Evolutionary conservation across 148 eudicot species (phyloP).

Genomic region (Camellia granthamiana): DNA sequence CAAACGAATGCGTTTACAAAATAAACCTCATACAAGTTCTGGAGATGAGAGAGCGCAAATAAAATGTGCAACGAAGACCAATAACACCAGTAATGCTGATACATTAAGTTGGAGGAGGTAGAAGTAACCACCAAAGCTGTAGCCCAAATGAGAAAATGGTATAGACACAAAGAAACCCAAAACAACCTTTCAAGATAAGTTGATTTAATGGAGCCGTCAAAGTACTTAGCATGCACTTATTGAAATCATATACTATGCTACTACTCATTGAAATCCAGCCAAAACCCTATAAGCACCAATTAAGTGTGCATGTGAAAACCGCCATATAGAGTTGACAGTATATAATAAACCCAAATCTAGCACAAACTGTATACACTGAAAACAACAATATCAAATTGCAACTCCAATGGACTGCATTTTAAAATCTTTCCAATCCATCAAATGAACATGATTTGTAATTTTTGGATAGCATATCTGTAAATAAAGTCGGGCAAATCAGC

Average conservation of each 20-base stretch:
- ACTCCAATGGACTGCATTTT: background rate
- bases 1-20: background rate
- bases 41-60: background rate
- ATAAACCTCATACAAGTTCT: background rate
- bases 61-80: background rate
- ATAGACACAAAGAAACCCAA: background rate
- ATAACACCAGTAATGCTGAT: background rate
- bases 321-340: background rate
- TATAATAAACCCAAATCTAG: background rate
- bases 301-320: background rate
- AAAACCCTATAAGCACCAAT: background rate
- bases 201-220: background rate
- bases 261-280: background rate
- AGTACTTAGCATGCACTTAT: background rate
- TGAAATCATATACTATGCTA: background rate
- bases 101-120: background rate
- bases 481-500: background rate
- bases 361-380: background rate
- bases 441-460: background rate
- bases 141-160: slow-evolving; percentile 1
- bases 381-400: background rate
- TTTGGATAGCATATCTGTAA: slow-evolving; percentile 4
- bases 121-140: background rate
- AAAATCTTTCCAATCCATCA: background rate
- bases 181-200: background rate